phyloP scores from a whole-genome alignment of 257 asterid species.

The Knoxia roxburghii region DNA sequence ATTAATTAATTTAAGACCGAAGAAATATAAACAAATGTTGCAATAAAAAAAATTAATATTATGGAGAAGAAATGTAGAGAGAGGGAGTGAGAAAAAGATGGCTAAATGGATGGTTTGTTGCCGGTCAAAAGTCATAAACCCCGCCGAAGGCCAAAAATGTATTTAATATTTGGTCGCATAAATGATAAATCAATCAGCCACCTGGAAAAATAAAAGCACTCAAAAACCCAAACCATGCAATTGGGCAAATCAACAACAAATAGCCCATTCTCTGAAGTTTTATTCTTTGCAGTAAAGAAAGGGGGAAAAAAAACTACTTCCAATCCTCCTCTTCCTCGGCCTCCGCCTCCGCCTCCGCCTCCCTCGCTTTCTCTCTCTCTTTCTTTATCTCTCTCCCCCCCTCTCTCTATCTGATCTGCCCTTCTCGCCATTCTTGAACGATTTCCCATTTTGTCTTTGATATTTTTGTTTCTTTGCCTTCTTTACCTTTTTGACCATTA shows the following conservation, averaged over 20 bases:
- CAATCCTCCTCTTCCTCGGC: conserved; percentile 5
- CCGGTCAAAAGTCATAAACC: conserved; percentile 41
- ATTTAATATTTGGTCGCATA: conserved; percentile 17
- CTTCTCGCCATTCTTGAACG: conserved; percentile 27
- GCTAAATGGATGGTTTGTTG: conserved; percentile 42
- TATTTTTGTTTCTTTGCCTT: conserved; percentile 8
- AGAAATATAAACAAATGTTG: background rate
- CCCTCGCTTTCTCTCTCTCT: conserved; percentile 12
- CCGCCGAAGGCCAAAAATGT: conserved; percentile 18
- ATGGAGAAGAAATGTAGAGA: conserved; percentile 7
- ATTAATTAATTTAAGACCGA: too few species aligned
- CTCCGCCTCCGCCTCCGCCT: too few species aligned
- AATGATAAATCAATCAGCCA: conserved; percentile 15
- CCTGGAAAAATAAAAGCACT: conserved; percentile 18
- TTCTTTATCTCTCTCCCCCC: conserved; percentile 8
- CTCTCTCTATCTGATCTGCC: conserved; percentile 20
- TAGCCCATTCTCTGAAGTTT: background rate
- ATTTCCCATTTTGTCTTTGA: conserved; percentile 6
- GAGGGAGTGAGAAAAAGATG: conserved; percentile 39
- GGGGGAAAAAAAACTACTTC: conserved; percentile 3
- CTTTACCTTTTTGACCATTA: conserved; percentile 4
- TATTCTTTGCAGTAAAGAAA: conserved; percentile 19
- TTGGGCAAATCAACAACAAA: background rate
- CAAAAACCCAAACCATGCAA: conserved; percentile 2
- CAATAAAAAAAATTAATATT: background rate